phyloP scores from a whole-genome alignment of 1,284 basidiomycete genomes.

The Austroboletus niveus region DNA sequence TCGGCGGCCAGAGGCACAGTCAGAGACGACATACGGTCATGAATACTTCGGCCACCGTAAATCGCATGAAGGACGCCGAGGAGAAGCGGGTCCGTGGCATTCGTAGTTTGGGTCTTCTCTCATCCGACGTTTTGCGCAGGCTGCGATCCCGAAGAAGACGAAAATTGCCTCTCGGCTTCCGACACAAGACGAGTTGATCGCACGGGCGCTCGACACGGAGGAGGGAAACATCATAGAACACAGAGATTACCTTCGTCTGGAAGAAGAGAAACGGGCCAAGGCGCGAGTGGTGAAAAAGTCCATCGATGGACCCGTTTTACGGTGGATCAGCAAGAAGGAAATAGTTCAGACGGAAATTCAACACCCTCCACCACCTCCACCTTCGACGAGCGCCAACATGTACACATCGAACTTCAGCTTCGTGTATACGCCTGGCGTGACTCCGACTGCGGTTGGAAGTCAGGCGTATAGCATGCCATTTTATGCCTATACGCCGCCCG shows the following conservation, averaged over 20 bases:
- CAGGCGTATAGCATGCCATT: slow-evolving; percentile 26
- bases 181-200: slow-evolving; percentile 80
- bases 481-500: slow-evolving; percentile 20
- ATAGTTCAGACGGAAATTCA: slow-evolving; percentile 37
- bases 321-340: slow-evolving; percentile 71
- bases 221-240: slow-evolving; percentile 82
- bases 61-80: slow-evolving; percentile 59
- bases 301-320: slow-evolving; percentile 68
- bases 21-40: slow-evolving; percentile 61
- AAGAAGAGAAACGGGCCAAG: slow-evolving; percentile 77
- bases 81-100: slow-evolving; percentile 51
- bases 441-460: slow-evolving; percentile 12
- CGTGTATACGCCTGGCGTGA: slow-evolving; percentile 18
- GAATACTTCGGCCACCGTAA: slow-evolving; percentile 62
- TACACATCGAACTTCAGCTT: slow-evolving; percentile 27
- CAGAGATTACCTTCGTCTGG: slow-evolving; percentile 70
- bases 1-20: slow-evolving; percentile 54
- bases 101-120: not conserved
- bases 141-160: slow-evolving; percentile 56
- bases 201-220: slow-evolving; percentile 79
- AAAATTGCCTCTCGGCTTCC: slow-evolving; percentile 50
- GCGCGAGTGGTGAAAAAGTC: slow-evolving; percentile 59
- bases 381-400: slow-evolving; percentile 5
- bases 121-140: slow-evolving; percentile 36
- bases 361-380: slow-evolving; percentile 13